Evolutionary conservation across 345 rosid genomes (phyloP).

Genomic region (Chamaenerion angustifolium): DNA sequence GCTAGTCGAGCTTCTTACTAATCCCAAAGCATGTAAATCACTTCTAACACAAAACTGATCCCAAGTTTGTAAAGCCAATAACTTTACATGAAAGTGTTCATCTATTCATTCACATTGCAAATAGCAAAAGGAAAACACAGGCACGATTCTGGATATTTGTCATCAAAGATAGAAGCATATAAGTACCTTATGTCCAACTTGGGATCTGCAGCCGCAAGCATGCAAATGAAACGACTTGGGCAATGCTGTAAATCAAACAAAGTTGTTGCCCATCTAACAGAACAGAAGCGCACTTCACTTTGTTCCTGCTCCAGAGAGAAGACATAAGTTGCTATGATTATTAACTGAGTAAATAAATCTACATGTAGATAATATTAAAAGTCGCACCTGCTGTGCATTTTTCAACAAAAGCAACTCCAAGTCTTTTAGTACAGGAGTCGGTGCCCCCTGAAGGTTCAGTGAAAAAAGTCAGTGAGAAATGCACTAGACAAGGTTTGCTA

Average conservation of each 20-base stretch:
- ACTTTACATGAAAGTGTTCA: too few species aligned
- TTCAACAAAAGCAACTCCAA: slow-evolving; percentile 66
- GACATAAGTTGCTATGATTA: slow-evolving; percentile 1
- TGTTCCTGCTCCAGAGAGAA: slow-evolving; percentile 48
- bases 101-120: too few species aligned
- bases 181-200: slow-evolving; percentile 88
- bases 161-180: background rate
- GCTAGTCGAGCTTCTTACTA: too few species aligned
- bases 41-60: too few species aligned
- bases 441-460: slow-evolving; percentile 3
- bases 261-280: slow-evolving; percentile 79
- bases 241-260: slow-evolving; percentile 73
- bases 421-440: slow-evolving; percentile 35
- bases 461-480: background rate
- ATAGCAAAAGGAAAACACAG: too few species aligned
- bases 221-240: slow-evolving; percentile 86
- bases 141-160: background rate
- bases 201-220: slow-evolving; percentile 76
- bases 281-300: slow-evolving; percentile 91
- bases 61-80: too few species aligned
- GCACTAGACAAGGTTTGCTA: too few species aligned
- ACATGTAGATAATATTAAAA: background rate
- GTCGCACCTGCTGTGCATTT: slow-evolving; percentile 55
- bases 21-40: too few species aligned
- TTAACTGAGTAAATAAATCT: background rate